phyloP scores from a whole-genome alignment of 2,329 filamentous ascomycete genomes.

The Nothophoma quercina region DNA sequence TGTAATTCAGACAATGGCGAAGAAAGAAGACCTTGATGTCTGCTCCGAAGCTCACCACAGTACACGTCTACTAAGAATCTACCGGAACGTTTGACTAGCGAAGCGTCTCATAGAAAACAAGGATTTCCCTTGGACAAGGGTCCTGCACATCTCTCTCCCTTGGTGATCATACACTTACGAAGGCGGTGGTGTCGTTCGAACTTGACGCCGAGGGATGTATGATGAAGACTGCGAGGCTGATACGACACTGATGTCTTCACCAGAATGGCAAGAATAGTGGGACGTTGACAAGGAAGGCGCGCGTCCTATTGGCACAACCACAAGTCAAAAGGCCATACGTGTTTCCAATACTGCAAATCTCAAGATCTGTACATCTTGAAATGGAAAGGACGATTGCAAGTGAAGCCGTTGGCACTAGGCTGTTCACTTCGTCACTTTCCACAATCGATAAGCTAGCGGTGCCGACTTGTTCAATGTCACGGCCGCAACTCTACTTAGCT shows the following conservation, averaged over 20 bases:
- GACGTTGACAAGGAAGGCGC: not conserved
- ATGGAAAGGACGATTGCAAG: not conserved
- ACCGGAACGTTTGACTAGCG: too few species aligned
- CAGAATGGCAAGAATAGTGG: slow-evolving; percentile 10
- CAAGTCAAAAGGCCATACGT: not conserved
- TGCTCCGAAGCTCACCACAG: not conserved
- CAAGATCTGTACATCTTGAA: not conserved
- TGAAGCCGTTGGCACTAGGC: slow-evolving; percentile 2
- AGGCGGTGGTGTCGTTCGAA: too few species aligned
- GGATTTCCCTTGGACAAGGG: too few species aligned
- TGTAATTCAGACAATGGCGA: too few species aligned
- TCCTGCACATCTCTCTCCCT: too few species aligned
- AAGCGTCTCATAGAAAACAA: too few species aligned
- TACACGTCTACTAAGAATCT: too few species aligned
- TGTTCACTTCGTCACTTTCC: slow-evolving; percentile 2
- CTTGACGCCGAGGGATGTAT: too few species aligned
- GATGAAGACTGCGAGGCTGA: slow-evolving; percentile 9
- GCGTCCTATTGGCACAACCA: not conserved
- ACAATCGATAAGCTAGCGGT: slow-evolving; percentile 19
- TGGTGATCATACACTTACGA: too few species aligned
- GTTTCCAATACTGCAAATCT: not conserved
- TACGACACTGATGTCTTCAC: slow-evolving; percentile 3
- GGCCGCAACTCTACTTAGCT: slow-evolving; percentile 8
- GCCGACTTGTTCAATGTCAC: slow-evolving; percentile 7
- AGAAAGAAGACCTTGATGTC: slow-evolving; percentile 1